Base-by-base conservation (phyloP, 495 filamentous ascomycete species). In the Podospora bellae-mahoneyi region DNA sequence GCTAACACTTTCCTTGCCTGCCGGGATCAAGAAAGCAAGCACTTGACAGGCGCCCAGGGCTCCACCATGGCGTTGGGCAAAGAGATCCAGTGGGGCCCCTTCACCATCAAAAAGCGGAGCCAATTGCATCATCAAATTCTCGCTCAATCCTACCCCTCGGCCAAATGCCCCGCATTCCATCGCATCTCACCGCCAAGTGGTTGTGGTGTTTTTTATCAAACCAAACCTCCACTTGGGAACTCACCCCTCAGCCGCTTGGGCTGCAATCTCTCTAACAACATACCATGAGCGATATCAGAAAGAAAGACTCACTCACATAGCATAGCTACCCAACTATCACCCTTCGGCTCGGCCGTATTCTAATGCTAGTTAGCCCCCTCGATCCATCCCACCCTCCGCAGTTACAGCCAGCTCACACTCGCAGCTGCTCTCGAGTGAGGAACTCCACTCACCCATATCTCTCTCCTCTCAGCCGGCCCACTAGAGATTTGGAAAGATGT, bases 81-180 rank as follows among this genome's bases (percentile, higher is more conserved):
- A 48, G 39, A 10, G 39, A 48, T 48, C 39, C 39, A 48, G 39
- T 16, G 39, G 39, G 39, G 39, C 13, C 9, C 9, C 9, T 48
- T 13, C 39, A 48, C 9, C 39, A 48, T 3, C 39, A 10, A 48
- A 48, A 58, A 58, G 55, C 55, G 55, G 55, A 20, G 3, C 55
- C 55, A 58, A 58, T 58, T 58, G 55, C 55, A 58, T 58, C 55
- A 58, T 26, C n/a, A 19, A 58, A 26, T 58, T 58, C 55, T 58
- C 55, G n/a, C 55, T 58, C 7, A 58, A 58, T 58, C n/a, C 55
- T 58, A 58, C 55, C 55, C 55, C 55, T 19, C 55, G 54, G 55
- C 23, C 20, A 19, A 58, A 58, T 58, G 55, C 55, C 55, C 55
- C 55, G 13, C 55, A 58, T 26, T 58, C 34, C 10, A 39, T 39